Evolutionary conservation across 139 green algal species (phyloP), one percentile per base, ranked within the genome.

Genomic region (Coccomyxa sp.): DNA sequence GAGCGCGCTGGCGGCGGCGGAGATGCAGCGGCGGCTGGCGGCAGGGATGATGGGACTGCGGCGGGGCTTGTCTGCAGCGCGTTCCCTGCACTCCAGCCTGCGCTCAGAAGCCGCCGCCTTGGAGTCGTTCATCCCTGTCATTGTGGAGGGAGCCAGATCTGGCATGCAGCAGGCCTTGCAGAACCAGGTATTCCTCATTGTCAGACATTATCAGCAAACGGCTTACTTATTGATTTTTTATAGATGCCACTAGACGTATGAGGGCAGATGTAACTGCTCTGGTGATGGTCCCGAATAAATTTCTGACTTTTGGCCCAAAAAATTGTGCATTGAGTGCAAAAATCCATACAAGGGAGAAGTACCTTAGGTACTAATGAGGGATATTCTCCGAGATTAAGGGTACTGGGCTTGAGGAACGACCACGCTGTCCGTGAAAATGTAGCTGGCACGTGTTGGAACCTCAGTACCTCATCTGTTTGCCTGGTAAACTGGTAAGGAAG

Each of bases 91-190:
- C 32, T 66, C 76, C 38, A 67, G 79, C 13, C 74, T 84, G 32
- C 67, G 80, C n/a, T 59, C 59, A 51, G 81, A 87, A 66, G 80
- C 80, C 13, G 67, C 58, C 21, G n/a, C 76, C 13, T 80, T 87
- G 76, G 28, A 76, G 66, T 57, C 38, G 51, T 85, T 87, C 66
- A 84, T 87, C 51, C 84, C 84, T 21, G 82, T 87, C 67, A 74
- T 87, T 17, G 76, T 81, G 71, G 80, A 87, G 45, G 81, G 84
- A 13, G 81, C 80, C 21, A 58, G 59, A 28, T 78, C 66, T 28
- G 79, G 80, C 71, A 84, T 87, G 45, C 66, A 66, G 12, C 77
- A 84, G 17, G 67, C 79, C 15, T 63, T 87, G 32, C 57, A 80
- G 59, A 77, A 86, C 27, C 82, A 86, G 82, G 82, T 67, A n/a